A percentile compares a stretch with the other conserved stretches of the same genome.
phyloP scores from a whole-genome alignment of 2,329 filamentous ascomycete species.

The Fusarium sp. region DNA sequence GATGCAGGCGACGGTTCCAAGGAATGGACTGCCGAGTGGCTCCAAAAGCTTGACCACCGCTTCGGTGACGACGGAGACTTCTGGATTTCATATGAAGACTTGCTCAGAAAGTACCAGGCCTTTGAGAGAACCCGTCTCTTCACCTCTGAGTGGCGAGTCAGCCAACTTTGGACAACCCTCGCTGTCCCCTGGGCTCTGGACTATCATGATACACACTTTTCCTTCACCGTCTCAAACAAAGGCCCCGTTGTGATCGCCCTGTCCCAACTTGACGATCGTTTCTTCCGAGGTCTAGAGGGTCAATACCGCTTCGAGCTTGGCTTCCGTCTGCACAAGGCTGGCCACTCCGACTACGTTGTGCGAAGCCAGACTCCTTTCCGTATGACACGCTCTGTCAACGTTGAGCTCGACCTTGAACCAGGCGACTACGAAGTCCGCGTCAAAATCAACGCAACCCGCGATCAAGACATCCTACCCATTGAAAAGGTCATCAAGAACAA shows the following conservation, averaged over 20 bases:
- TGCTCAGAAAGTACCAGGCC: conserved; percentile 69
- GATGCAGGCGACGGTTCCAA: conserved; percentile 75
- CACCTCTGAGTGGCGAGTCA: conserved; percentile 64
- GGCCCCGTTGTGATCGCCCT: conserved; percentile 68
- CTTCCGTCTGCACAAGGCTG: conserved; percentile 66
- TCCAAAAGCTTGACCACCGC: conserved; percentile 76
- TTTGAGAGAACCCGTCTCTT: conserved; percentile 71
- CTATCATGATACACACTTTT: conserved; percentile 67
- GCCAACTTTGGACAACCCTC: conserved; percentile 63
- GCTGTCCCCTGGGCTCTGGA: conserved; percentile 67
- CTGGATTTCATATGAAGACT: conserved; percentile 70
- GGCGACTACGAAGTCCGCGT: conserved; percentile 82
- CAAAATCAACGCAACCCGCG: conserved; percentile 77
- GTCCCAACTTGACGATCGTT: conserved; percentile 68
- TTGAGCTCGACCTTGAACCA: conserved; percentile 79
- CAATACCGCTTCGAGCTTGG: conserved; percentile 67
- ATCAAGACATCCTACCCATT: conserved; percentile 62
- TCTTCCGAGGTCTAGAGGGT: conserved; percentile 68
- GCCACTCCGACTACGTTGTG: conserved; percentile 65
- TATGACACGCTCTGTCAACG: conserved; percentile 80
- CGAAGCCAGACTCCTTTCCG: conserved; percentile 65
- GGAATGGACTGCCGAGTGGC: conserved; percentile 86
- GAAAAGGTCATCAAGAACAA: conserved; percentile 76
- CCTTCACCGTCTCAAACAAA: conserved; percentile 61
- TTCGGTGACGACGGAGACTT: conserved; percentile 82